Evolutionary conservation across 2,329 filamentous ascomycete species (phyloP).

Genomic region (Cladophialophora chaetospira): DNA sequence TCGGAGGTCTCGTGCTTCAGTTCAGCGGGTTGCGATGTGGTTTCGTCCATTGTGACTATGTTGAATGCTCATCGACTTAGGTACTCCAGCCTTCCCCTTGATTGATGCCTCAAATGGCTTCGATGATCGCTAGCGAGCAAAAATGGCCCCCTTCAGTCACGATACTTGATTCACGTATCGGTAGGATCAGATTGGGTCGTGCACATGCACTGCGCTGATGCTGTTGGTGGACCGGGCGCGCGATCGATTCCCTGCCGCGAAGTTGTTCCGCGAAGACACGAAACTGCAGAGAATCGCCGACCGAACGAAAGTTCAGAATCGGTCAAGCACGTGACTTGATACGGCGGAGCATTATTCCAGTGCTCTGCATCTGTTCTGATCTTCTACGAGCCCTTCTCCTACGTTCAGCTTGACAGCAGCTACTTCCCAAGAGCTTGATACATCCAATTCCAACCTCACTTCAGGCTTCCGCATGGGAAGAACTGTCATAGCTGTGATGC

Average conservation of each 20-base stretch:
- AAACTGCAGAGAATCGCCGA: no score
- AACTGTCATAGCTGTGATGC: no score
- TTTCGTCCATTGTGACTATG: constrained; percentile 15
- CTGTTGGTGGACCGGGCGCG: not conserved
- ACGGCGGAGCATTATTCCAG: not conserved
- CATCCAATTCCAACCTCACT: no score
- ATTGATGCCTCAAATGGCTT: not conserved
- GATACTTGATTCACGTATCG: not conserved
- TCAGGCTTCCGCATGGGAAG: no score
- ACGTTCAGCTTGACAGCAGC: no score
- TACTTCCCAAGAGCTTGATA: no score
- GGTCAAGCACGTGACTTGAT: not conserved
- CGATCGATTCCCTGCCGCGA: constrained; percentile 16
- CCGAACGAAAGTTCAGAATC: no score
- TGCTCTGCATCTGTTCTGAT: no score
- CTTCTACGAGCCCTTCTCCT: no score
- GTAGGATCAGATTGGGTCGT: not conserved
- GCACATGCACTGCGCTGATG: not conserved
- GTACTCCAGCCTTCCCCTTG: not conserved
- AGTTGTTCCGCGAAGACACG: constrained; percentile 17
- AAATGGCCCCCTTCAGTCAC: not conserved
- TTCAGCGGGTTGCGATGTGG: constrained; percentile 8
- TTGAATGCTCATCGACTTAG: not conserved
- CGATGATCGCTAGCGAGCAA: no score
- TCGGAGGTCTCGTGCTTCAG: constrained; percentile 27